Base-by-base conservation (phyloP, 345 rosid species). In the Eucalyptus victrix region DNA sequence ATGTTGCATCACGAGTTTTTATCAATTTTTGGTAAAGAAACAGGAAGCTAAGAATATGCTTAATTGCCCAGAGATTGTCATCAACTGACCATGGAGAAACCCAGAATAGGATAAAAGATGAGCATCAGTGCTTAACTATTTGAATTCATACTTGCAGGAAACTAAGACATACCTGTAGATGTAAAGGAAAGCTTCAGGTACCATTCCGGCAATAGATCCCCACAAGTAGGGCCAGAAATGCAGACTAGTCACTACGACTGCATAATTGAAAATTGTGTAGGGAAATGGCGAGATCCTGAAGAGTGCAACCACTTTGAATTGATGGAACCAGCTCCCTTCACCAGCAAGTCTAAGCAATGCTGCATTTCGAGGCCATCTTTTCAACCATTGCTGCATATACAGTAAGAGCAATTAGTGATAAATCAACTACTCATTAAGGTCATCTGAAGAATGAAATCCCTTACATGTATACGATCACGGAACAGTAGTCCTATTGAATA, bases 271-370 rank as follows among this genome's bases (percentile, higher is more conserved):
- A 86, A 98, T 93, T 45, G 99, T 98, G 96, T 98, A 98, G 5
- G 99, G 99, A 93, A 98, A 98, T 28, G 99, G 99, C 4, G 99
- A 98, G 90, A 98, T 90, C 90, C 99, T 91, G 90, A 98, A 98
- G 90, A 98, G 92, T 6, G 99, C 98, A 89, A 98, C 99, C 58
- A 98, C 96, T 91, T 92, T 93, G 89, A 98, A 98, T 91, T 98
- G 99, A 92, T 97, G 97, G 91, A 96, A 94, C 99, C 97, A 96
- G 94, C 94, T 97, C 88, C 99, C 99, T 94, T 96, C 98, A 30
- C 92, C 99, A 32, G 99, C 99, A 87, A 97, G 95, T 89, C 96
- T 93, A 91, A 97, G 91, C 92, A 97, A 93, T 49, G 95, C 98
- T 54, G 97, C 97, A 91, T 96, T 94, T 89, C 94, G 95, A 80